Conservation (phyloP, 1,139 yeast species). For the Candida albicans region DNA sequence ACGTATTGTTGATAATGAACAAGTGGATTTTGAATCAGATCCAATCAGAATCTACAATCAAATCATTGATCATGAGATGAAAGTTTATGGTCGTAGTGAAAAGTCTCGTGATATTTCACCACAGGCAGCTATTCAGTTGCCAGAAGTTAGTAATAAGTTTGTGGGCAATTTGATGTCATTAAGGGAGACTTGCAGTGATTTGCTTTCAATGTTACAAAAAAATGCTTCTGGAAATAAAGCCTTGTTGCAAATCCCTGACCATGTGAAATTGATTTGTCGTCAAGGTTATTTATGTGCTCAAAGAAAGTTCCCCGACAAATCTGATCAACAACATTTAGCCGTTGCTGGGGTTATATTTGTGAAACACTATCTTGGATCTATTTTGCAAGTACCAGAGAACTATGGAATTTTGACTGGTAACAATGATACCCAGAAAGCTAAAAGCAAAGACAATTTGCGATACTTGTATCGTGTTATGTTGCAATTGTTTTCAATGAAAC, state of each 20-base stretch:
- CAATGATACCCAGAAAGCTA: slow-evolving; percentile 30
- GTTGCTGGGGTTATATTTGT: slow-evolving; percentile 70
- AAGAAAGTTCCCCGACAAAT: slow-evolving; percentile 49
- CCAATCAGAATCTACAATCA: slow-evolving; percentile 64
- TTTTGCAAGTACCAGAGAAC: slow-evolving; percentile 67
- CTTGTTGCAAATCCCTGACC: slow-evolving; percentile 50
- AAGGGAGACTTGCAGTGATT: slow-evolving; percentile 67
- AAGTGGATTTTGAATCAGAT: slow-evolving; percentile 73
- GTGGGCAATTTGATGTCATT: slow-evolving; percentile 72
- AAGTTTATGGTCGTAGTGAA: slow-evolving; percentile 41
- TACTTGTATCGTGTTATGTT: slow-evolving; percentile 60
- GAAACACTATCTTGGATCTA: slow-evolving; percentile 62
- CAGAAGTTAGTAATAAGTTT: slow-evolving; percentile 66
- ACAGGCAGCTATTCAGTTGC: slow-evolving; percentile 76
- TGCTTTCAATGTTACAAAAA: slow-evolving; percentile 45
- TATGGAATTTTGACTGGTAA: slow-evolving; percentile 40
- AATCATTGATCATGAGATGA: slow-evolving; percentile 49
- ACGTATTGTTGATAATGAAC: slow-evolving; percentile 55
- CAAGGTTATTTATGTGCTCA: slow-evolving; percentile 36
- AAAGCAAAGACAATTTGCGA: slow-evolving; percentile 53
- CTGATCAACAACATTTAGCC: slow-evolving; percentile 56
- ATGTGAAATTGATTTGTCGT: slow-evolving; percentile 48
- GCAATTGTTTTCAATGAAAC: slow-evolving; percentile 66
- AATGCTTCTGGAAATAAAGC: slow-evolving; percentile 24
- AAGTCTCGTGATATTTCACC: slow-evolving; percentile 41